A percentile compares a stretch with the other conserved stretches of the same genome.
phyloP scores from a whole-genome alignment of 2,329 filamentous ascomycete species.

The Penicillium frequentans region DNA sequence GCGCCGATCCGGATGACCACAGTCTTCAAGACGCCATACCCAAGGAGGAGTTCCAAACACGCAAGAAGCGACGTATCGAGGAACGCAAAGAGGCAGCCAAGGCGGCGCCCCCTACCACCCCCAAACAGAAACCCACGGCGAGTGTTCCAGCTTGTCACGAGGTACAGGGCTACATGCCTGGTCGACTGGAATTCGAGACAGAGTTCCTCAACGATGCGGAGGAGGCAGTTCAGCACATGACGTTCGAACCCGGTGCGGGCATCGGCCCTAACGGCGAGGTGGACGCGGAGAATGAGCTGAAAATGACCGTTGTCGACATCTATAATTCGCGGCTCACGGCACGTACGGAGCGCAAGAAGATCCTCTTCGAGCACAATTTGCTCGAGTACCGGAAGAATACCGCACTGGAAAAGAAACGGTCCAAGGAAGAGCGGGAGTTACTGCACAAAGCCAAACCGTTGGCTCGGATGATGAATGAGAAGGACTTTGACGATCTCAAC shows the following conservation, averaged over 20 bases:
- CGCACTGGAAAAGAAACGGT: slow-evolving; percentile 87
- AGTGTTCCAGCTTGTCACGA: slow-evolving; percentile 96
- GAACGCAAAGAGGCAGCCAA: slow-evolving; percentile 85
- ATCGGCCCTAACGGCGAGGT: slow-evolving; percentile 84
- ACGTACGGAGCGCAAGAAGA: slow-evolving; percentile 90
- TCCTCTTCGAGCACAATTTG: slow-evolving; percentile 92
- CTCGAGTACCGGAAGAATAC: slow-evolving; percentile 92
- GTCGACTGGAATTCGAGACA: slow-evolving; percentile 93
- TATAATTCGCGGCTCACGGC: slow-evolving; percentile 92
- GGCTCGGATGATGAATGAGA: slow-evolving; percentile 91
- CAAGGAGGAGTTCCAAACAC: slow-evolving; percentile 86
- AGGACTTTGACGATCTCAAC: slow-evolving; percentile 84
- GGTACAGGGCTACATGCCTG: slow-evolving; percentile 98
- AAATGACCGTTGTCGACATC: slow-evolving; percentile 97
- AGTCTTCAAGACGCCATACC: slow-evolving; percentile 76
- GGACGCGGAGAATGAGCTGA: slow-evolving; percentile 95
- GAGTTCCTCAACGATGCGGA: slow-evolving; percentile 98
- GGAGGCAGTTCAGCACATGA: slow-evolving; percentile 97
- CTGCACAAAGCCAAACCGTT: slow-evolving; percentile 94
- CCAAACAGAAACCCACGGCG: slow-evolving; percentile 93
- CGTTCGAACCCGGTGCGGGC: slow-evolving; percentile 94
- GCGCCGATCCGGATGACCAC: slow-evolving; percentile 79
- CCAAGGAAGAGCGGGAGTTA: slow-evolving; percentile 90
- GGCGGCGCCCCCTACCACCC: slow-evolving; percentile 76
- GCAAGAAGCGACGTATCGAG: slow-evolving; percentile 92